phyloP scores from a whole-genome alignment of 2,329 filamentous ascomycete species.

The Colletotrichum plurivorum region DNA sequence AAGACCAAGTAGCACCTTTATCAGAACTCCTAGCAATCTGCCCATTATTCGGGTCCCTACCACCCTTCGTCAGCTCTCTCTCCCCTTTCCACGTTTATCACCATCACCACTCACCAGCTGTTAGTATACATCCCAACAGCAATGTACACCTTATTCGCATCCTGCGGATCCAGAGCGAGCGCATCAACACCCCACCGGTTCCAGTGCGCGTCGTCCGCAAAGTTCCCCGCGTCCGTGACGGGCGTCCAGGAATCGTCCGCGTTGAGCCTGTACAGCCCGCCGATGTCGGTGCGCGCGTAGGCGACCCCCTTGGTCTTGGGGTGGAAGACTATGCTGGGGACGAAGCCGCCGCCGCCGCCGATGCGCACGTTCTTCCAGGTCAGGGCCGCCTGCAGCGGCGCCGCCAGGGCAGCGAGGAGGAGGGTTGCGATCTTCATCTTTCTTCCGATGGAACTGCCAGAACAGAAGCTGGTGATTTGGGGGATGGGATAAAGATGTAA shows the following conservation, averaged over 20 bases:
- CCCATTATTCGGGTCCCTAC: conserved; percentile 67
- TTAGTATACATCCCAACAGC: conserved; percentile 72
- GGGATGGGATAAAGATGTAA: neutral
- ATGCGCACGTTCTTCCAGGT: conserved; percentile 66
- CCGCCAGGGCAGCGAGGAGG: conserved; percentile 40
- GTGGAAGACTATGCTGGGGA: conserved; percentile 70
- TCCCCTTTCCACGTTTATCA: rapidly evolving
- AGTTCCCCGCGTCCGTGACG: conserved; percentile 58
- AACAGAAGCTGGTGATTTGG: neutral
- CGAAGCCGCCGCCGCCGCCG: conserved; percentile 72
- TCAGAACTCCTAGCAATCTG: conserved; percentile 70
- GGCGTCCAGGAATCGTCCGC: conserved; percentile 69
- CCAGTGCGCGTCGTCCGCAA: conserved; percentile 61
- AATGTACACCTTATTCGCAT: conserved; percentile 66
- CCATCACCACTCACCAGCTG: conserved; percentile 56
- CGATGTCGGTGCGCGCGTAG: conserved; percentile 71
- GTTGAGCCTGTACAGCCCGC: conserved; percentile 69
- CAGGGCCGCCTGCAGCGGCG: conserved; percentile 50
- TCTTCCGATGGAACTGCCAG: too few species aligned
- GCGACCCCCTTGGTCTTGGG: conserved; percentile 64
- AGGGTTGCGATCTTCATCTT: conserved; percentile 36
- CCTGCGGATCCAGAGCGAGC: conserved; percentile 68
- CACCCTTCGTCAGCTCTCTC: neutral
- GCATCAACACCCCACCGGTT: conserved; percentile 71
- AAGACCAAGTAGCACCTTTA: conserved; percentile 65